phyloP scores from a whole-genome alignment of 2,329 filamentous ascomycete species.

The Cladosporium sphaerospermum region DNA sequence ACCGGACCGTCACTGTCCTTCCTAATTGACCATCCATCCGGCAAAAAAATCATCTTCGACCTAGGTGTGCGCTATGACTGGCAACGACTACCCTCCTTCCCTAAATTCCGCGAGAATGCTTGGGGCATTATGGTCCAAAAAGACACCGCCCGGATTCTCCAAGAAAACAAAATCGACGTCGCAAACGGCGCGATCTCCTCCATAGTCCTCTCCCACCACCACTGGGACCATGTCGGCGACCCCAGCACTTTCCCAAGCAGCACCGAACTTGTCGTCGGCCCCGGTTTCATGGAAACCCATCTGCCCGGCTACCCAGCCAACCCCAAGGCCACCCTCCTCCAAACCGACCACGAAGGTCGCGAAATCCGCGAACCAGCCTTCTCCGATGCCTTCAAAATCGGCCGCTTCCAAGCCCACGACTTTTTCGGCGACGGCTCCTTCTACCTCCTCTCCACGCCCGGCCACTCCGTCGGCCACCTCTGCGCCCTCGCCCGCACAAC shows the following conservation, averaged over 20 bases:
- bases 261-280: slow-evolving; percentile 43
- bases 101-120: slow-evolving; percentile 26
- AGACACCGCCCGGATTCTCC: slow-evolving; percentile 37
- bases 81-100: slow-evolving; percentile 33
- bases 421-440: slow-evolving; percentile 53
- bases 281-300: slow-evolving; percentile 39
- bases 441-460: slow-evolving; percentile 49
- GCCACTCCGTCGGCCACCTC: slow-evolving; percentile 48
- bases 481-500: slow-evolving; percentile 43
- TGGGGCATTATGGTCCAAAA: slow-evolving; percentile 38
- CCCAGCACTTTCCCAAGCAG: slow-evolving; percentile 37
- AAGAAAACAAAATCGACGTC: slow-evolving; percentile 35
- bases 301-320: slow-evolving; percentile 42
- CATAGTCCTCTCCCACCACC: slow-evolving; percentile 31
- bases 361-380: slow-evolving; percentile 33
- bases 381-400: slow-evolving; percentile 35
- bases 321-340: slow-evolving; percentile 32
- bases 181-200: slow-evolving; percentile 30
- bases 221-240: slow-evolving; percentile 38
- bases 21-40: slow-evolving; percentile 42
- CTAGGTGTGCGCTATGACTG: slow-evolving; percentile 43
- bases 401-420: slow-evolving; percentile 44
- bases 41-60: slow-evolving; percentile 41
- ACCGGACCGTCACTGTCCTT: slow-evolving; percentile 41
- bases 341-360: slow-evolving; percentile 37